Evolutionary conservation across 2,329 filamentous ascomycete species (phyloP), one percentile per base, ranked within the genome.

Genomic region (Hawksworthiomyces lignivorus): DNA sequence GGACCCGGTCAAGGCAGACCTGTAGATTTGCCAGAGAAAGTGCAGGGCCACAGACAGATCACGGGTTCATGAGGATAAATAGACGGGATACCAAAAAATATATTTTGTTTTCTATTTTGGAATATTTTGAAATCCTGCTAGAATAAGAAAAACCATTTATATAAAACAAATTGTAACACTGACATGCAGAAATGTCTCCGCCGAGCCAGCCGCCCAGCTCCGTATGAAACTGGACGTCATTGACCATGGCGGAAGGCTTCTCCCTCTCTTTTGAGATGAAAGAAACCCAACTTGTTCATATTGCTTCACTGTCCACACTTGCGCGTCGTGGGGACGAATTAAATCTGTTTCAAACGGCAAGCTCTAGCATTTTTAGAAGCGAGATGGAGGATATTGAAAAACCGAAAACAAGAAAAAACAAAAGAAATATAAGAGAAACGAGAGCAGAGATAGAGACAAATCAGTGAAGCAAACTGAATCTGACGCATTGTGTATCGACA

Each of bases 291-390:
- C 34, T 39, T 43, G 52, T 65, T 63, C 45, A 63, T 80, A 53
- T 80, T 68, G 76, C 76, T 80, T 80, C 76, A 77, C 63, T 77
- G 76, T 80, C 76, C 76, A 80, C 76, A 80, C 76, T 75, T 75
- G 72, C 69, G 60, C 75, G 73, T 67, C 70, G 67, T 77, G 62
- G 65, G 55, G 58, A 26, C 45, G 39, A 56, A 54, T 43, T 34
- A 41, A 21, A 31, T 43, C 41, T 20, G 59, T 63, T 59, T 60
- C 59, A 69, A 65, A 64, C 74, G 75, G 68, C 72, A 77, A 77
- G 75, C 74, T 80, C 75, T 80, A 80, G 75, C 75, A 75, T 68
- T 64, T 67, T 67, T 74, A 63, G 73, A 79, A 79, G 75, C 73
- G 48, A 56, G 31, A 18, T 19, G 15, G 31, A 36, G n/a, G n/a